Evolutionary conservation across 352 stramenopile species (phyloP), one percentile per base, ranked within the genome.

Genomic region (Globisporangium spiculum): DNA sequence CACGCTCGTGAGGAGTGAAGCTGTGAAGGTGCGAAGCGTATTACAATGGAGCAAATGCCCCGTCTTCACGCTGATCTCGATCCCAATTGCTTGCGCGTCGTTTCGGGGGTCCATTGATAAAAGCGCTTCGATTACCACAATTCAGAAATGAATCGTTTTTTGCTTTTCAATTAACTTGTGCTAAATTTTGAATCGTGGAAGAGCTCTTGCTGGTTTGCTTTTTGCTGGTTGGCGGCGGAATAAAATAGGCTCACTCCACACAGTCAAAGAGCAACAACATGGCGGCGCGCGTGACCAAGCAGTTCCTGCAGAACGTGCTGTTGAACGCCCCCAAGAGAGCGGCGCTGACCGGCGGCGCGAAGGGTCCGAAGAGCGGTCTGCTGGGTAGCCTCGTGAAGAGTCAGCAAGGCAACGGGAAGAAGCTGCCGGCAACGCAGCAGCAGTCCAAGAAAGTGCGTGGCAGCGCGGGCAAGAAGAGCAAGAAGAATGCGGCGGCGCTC

Each of bases 231-330:
- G 58, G 58, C 26, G 26, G 44, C 27, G 44, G 41, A 32, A 32
- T 32, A 32, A 32, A 64, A 54, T 64, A 30, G 22, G 30, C 18
- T 48, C 38, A 44, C 56, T 55, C 44, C 55, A 27, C 6, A 56
- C 6, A 56, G 54, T 38, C 16, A 9, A 68, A 61, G n/a, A 16
- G 12, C 38, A 26, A 3, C 50, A 67, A 71, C 16, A 92, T 92
- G 84, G 75, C 84, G 48, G 68, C 84, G 0, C 81, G 81, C 54
- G 74, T 92, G 64, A 92, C 84, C 50, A 90, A 92, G 76, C 77
- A 89, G 57, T 90, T 92, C 74, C 76, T 92, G 66, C 77, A 88
- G 70, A 81, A 86, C 69, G 84, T 76, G 65, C 71, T 78, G 64
- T 56, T 68, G 55, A 36, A 59, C 44, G 65, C 50, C n/a, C 44